These are phyloP conservation scores for Balamuthia mandrillaris DNA, from an alignment of 208 protist species.

Conservation along the genomic window DNA sequence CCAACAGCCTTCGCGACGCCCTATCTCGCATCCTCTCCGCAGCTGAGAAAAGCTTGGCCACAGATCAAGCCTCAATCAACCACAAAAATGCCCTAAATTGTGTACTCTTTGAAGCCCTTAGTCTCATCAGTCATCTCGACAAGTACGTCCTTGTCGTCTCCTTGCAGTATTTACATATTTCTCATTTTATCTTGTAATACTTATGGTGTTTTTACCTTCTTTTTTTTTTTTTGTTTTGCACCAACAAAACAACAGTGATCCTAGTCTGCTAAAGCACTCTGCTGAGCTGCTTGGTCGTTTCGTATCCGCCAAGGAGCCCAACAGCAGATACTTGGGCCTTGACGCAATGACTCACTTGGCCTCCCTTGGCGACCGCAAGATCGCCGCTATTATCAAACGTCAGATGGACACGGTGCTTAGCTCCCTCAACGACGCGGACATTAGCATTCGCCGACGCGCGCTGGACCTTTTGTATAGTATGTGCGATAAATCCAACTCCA, in stretches of 20 bases:
- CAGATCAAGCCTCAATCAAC: conserved; percentile 66
- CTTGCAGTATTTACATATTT: background rate
- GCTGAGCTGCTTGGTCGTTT: conserved; percentile 81
- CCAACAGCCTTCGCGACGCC: background rate
- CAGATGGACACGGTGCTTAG: conserved; percentile 46
- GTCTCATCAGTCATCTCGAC: conserved; percentile 64
- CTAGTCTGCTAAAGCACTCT: conserved; percentile 77
- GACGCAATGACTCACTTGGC: conserved; percentile 75
- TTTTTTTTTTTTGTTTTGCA: background rate
- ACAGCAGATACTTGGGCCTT: conserved; percentile 65
- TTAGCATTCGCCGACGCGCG: conserved; percentile 92
- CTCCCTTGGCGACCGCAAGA: background rate
- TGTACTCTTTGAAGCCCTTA: conserved; percentile 89
- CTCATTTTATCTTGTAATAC: background rate
- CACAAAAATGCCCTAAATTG: conserved; percentile 94
- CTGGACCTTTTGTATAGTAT: conserved; percentile 95
- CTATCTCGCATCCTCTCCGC: background rate
- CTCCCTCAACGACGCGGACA: conserved; percentile 91
- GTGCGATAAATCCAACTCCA: conserved; percentile 86
- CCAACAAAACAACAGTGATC: conserved; percentile 51
- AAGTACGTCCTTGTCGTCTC: conserved; percentile 36
- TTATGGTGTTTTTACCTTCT: too few relatives aligned
- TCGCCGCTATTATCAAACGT: conserved; percentile 25
- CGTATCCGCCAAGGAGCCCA: conserved; percentile 79
- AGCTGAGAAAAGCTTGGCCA: conserved; percentile 4